Base-by-base conservation (phyloP, 495 filamentous ascomycete genomes). In the Penicillium cataractarum region DNA sequence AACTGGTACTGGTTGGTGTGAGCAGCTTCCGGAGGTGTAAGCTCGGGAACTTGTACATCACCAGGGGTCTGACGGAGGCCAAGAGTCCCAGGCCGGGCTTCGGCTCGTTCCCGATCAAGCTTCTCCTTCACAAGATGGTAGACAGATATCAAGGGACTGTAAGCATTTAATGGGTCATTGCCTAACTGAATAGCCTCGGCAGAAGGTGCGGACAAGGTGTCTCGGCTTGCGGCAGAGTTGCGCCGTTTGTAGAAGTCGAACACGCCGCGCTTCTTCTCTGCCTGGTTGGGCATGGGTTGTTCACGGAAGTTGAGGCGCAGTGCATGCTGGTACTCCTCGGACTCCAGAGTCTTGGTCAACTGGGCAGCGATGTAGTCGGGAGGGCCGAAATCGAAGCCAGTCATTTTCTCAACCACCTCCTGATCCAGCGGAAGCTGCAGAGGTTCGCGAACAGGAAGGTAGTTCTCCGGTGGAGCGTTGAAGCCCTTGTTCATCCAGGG, bases 401-500 rank as follows among this genome's bases (percentile, higher is more conserved):
- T 96, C 95, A 99, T 99, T 63, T 91, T 92, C 58, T 90, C 81
- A 57, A 98, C 86, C 15, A 97, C 88, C 46, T 89, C 86, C 0
- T 85, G 81, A 71, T 99, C 94, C 26, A 99, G 79, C 1, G 96
- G 92, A 27, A 97, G 79, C 46, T 90, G 84, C 29, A 99, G 71
- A 33, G 95, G 92, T 64, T 97, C 93, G 31, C 95, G 89, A 42
- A 80, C 74, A 13, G 94, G 92, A 1, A 99, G 83, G 61, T 90
- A 90, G 66, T 97, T 99, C 51, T 99, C 95, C 19, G 94, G 94
- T 39, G 92, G 87, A 5, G 82, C 82, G 64, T 81, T 87, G 73
- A 92, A 97, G 21, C 93, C 93, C 77, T 99, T 99, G 51, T 89
- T 90, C 83, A 98, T 92, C 95, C 95, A 99, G 4, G 95, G 92